A percentile compares a stretch with the other conserved stretches of the same genome.
Conservation (phyloP, 192 early-diverging fungal species). For the Coemansia sp. region DNA sequence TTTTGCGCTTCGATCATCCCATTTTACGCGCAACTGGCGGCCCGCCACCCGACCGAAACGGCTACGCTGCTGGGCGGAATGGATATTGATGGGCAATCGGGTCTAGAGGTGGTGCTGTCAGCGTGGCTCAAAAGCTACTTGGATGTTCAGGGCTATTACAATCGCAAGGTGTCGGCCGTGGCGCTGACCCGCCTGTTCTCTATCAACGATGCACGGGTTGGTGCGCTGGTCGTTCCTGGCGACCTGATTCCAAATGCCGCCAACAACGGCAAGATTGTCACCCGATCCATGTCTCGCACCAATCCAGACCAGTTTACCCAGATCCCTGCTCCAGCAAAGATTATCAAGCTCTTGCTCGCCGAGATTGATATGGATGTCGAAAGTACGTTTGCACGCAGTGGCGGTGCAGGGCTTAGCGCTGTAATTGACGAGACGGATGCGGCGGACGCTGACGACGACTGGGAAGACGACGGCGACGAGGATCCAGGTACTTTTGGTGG, state of each 20-base stretch:
- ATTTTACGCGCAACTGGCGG: slow-evolving; percentile 82
- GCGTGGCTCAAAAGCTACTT: slow-evolving; percentile 82
- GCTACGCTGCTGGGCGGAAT: slow-evolving; percentile 65
- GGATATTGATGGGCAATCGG: slow-evolving; percentile 58
- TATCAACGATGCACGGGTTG: slow-evolving; percentile 63
- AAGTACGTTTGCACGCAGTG: slow-evolving; percentile 54
- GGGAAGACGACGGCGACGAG: slow-evolving; percentile 54
- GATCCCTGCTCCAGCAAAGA: slow-evolving; percentile 78
- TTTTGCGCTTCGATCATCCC: slow-evolving; percentile 83
- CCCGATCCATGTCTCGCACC: slow-evolving; percentile 53
- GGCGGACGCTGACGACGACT: slow-evolving; percentile 52
- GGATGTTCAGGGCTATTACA: slow-evolving; percentile 79
- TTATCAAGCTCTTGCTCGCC: slow-evolving; percentile 76
- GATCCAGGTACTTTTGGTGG: neutral
- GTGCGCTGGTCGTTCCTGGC: slow-evolving; percentile 69
- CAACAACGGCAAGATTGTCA: slow-evolving; percentile 54
- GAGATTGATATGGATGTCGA: slow-evolving; percentile 72
- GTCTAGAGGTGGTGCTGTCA: slow-evolving; percentile 70
- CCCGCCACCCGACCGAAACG: slow-evolving; percentile 63
- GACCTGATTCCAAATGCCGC: slow-evolving; percentile 59
- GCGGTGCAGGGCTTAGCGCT: slow-evolving; percentile 53
- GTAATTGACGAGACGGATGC: slow-evolving; percentile 56
- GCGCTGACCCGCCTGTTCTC: slow-evolving; percentile 73
- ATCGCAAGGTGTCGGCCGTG: slow-evolving; percentile 70
- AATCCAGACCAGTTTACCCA: slow-evolving; percentile 70